Evolutionary conservation across 768 basidiomycete species (phyloP).

Genomic region (Trametes cinnabarina): DNA sequence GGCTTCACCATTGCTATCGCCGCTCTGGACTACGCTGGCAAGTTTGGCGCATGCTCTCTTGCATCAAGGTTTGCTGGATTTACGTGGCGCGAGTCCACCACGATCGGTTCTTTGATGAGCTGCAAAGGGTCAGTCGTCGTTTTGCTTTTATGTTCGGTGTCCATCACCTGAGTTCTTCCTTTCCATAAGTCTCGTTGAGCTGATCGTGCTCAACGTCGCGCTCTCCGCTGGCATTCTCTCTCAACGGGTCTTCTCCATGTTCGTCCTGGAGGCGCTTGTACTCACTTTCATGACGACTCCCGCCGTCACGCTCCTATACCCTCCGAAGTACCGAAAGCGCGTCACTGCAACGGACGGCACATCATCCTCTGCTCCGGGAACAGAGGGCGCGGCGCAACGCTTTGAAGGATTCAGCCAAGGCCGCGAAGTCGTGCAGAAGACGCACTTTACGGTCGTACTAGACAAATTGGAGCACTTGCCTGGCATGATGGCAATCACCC

Average conservation of each 20-base stretch:
- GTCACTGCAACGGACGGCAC: slow-evolving; percentile 15
- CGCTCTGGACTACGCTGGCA: slow-evolving; percentile 71
- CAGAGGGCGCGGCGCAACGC: not conserved
- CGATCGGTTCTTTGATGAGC: slow-evolving; percentile 86
- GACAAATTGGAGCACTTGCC: slow-evolving; percentile 81
- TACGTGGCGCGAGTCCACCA: slow-evolving; percentile 71
- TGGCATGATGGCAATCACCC: slow-evolving; percentile 76
- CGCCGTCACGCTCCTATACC: slow-evolving; percentile 75
- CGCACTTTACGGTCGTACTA: slow-evolving; percentile 69
- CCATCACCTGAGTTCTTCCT: not conserved
- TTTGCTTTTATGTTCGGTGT: not conserved
- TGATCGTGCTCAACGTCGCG: slow-evolving; percentile 91
- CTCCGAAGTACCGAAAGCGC: slow-evolving; percentile 52
- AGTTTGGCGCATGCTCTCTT: slow-evolving; percentile 68
- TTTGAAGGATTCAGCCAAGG: not conserved
- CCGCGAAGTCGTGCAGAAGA: slow-evolving; percentile 37
- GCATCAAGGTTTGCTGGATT: slow-evolving; percentile 64
- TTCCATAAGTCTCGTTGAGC: slow-evolving; percentile 63
- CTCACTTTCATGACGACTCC: slow-evolving; percentile 86
- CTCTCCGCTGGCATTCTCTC: slow-evolving; percentile 63
- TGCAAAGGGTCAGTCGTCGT: slow-evolving; percentile 74
- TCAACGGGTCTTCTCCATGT: slow-evolving; percentile 80
- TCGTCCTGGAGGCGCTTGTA: slow-evolving; percentile 75
- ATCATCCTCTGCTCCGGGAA: slow-evolving; percentile 2
- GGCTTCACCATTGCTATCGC: slow-evolving; percentile 76